phyloP scores from a whole-genome alignment of 495 filamentous ascomycete species.

The Daldinia concentrica region DNA sequence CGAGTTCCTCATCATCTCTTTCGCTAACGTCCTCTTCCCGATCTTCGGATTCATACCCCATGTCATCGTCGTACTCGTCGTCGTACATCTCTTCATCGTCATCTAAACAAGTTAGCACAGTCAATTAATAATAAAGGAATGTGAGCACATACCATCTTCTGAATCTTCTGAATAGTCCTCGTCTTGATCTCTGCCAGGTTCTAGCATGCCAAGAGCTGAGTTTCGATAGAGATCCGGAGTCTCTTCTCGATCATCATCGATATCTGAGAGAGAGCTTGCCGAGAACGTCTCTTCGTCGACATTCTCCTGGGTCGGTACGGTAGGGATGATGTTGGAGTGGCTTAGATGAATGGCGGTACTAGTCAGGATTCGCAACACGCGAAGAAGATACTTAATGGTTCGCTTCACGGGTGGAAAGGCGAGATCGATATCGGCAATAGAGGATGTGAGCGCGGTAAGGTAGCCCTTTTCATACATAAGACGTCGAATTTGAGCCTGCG shows the following conservation, averaged over 20 bases:
- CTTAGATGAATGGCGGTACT: conserved; percentile 87
- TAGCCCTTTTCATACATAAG: conserved; percentile 99
- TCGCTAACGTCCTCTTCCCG: conserved; percentile 92
- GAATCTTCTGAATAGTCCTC: conserved; percentile 72
- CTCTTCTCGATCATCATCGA: conserved; percentile 90
- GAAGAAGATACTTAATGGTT: conserved; percentile 94
- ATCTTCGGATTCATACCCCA: conserved; percentile 83
- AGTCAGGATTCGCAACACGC: conserved; percentile 85
- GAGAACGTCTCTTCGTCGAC: conserved; percentile 91
- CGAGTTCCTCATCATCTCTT: conserved; percentile 76
- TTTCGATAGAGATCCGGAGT: conserved; percentile 97
- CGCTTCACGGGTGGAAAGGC: conserved; percentile 93
- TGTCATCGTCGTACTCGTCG: conserved; percentile 83
- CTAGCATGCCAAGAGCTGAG: conserved; percentile 93
- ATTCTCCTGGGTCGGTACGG: conserved; percentile 69
- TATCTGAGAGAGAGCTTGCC: conserved; percentile 86
- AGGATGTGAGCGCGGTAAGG: conserved; percentile 84
- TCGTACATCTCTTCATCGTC: conserved; percentile 85
- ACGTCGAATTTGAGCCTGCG: conserved; percentile 81
- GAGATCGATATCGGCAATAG: conserved; percentile 94
- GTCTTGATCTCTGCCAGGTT: conserved; percentile 76
- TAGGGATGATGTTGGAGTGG: conserved; percentile 74
- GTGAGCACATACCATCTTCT: conserved; percentile 63
- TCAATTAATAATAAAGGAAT: neutral
- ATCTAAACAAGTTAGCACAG: conserved; percentile 51